Conservation (phyloP, 495 filamentous ascomycete species). For the Melanomma pulvis-pyrius region DNA sequence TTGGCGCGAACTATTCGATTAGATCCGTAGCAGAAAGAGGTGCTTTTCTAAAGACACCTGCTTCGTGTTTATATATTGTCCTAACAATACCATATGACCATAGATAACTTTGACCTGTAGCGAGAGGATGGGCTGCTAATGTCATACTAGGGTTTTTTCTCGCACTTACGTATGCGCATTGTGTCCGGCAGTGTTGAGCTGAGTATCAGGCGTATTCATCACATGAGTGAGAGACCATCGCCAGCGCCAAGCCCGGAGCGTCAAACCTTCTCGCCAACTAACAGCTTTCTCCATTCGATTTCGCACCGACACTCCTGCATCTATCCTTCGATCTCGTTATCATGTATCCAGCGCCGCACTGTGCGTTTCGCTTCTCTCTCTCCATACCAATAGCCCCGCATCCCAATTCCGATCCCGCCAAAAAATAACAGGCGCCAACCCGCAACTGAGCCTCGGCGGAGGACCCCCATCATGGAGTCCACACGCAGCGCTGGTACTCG, state of each 20-base stretch:
- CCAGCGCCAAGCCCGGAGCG: slow-evolving; percentile 7
- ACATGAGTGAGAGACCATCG: slow-evolving; percentile 15
- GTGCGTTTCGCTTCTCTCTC: slow-evolving; percentile 8
- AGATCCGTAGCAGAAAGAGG: slow-evolving; percentile 17
- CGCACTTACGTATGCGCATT: slow-evolving; percentile 11
- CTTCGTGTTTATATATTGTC: slow-evolving; percentile 17
- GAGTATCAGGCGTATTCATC: slow-evolving; percentile 11
- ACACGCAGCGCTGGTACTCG: too few species aligned
- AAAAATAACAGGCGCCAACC: background rate
- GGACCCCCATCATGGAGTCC: too few species aligned
- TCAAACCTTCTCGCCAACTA: background rate
- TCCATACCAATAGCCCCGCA: slow-evolving; percentile 7
- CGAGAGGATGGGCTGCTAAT: slow-evolving; percentile 9
- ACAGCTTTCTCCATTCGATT: too few species aligned
- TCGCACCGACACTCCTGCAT: background rate
- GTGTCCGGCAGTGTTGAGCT: slow-evolving; percentile 11
- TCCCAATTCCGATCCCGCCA: slow-evolving; percentile 5
- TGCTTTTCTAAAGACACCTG: slow-evolving; percentile 16
- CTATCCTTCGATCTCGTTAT: slow-evolving; percentile 13
- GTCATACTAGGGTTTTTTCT: slow-evolving; percentile 11
- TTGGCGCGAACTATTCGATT: slow-evolving; percentile 16
- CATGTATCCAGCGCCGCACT: slow-evolving; percentile 17
- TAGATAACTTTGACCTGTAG: slow-evolving; percentile 14
- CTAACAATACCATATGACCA: slow-evolving; percentile 18
- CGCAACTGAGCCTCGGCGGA: too few species aligned